Evolutionary conservation across 2,329 filamentous ascomycete genomes (phyloP).

Genomic region (Calonectria multiphialidica): DNA sequence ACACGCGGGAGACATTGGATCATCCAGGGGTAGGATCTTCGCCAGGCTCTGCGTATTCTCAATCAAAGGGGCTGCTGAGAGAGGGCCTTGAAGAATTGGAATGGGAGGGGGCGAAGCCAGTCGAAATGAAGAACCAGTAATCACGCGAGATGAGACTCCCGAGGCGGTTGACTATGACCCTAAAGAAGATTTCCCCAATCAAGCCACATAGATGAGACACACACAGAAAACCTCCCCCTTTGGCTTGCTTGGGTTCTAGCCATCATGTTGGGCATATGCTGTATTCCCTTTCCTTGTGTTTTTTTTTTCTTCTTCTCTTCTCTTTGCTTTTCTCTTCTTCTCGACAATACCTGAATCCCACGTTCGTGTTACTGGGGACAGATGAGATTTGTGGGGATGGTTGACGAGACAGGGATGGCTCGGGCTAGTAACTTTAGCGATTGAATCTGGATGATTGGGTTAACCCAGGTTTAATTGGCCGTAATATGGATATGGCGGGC

Average conservation of each 20-base stretch:
- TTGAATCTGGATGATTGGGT: slow-evolving; percentile 12
- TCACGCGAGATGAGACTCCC: background rate
- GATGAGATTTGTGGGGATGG: slow-evolving; percentile 12
- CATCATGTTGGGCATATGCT: background rate
- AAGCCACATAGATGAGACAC: background rate
- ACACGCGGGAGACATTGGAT: slow-evolving; percentile 16
- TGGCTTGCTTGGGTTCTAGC: background rate
- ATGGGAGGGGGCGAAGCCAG: background rate
- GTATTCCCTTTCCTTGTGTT: background rate
- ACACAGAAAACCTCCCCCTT: background rate
- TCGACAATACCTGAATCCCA: background rate
- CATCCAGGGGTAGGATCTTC: slow-evolving; percentile 4
- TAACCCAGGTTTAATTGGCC: background rate
- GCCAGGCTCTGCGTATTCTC: background rate
- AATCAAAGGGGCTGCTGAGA: slow-evolving; percentile 12
- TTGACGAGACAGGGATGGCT: background rate
- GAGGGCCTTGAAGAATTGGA: background rate
- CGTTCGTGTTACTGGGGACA: background rate
- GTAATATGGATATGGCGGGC: background rate
- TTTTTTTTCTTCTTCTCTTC: background rate
- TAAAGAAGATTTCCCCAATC: background rate
- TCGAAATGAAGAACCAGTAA: background rate
- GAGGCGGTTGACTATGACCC: background rate
- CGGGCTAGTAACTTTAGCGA: background rate
- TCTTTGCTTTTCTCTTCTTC: background rate